Percentiles rank a stretch among this genome's conserved stretches.
These are phyloP conservation scores for Nectriaceae sp. DNA, from an alignment of 2,329 filamentous ascomycete species.

Conservation along the genomic window DNA sequence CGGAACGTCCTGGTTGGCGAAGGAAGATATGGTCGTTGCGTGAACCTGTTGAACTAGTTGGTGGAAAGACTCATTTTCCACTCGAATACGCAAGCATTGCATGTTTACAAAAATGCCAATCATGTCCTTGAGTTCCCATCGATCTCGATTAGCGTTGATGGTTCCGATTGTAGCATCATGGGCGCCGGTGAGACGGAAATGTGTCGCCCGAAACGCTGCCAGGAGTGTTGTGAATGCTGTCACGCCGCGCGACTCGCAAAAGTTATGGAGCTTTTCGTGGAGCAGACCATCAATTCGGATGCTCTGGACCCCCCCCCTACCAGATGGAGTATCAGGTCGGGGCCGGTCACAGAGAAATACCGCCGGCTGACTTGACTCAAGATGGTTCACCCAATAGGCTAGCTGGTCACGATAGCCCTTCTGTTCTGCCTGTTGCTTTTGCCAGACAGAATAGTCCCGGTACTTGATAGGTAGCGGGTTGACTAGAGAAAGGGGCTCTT, in stretches of 20 bases:
- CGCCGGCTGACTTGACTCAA: slow-evolving; percentile 11
- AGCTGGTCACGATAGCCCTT: slow-evolving; percentile 16
- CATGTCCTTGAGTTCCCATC: slow-evolving; percentile 13
- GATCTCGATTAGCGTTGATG: slow-evolving; percentile 15
- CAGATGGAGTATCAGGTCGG: slow-evolving; percentile 8
- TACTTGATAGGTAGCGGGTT: slow-evolving; percentile 25
- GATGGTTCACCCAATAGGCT: slow-evolving; percentile 11
- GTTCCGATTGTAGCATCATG: slow-evolving; percentile 24
- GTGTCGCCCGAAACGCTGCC: slow-evolving; percentile 23
- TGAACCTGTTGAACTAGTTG: slow-evolving; percentile 19
- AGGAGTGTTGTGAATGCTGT: slow-evolving; percentile 16
- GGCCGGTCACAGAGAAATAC: slow-evolving; percentile 11
- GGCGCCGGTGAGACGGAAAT: slow-evolving; percentile 24
- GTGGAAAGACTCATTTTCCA: slow-evolving; percentile 18
- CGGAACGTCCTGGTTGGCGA: slow-evolving; percentile 26
- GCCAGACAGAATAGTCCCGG: slow-evolving; percentile 27
- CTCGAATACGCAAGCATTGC: slow-evolving; percentile 21
- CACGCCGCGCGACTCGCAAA: slow-evolving; percentile 9
- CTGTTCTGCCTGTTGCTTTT: slow-evolving; percentile 16
- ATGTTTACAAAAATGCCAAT: slow-evolving; percentile 25
- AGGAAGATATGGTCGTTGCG: slow-evolving; percentile 4
- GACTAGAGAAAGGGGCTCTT: background rate
- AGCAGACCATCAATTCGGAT: slow-evolving; percentile 7
- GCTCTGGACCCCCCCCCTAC: slow-evolving; percentile 6
- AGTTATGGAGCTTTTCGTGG: slow-evolving; percentile 8